Conservation (phyloP, 306 rosid genomes). For the Lagenaria siceraria region DNA sequence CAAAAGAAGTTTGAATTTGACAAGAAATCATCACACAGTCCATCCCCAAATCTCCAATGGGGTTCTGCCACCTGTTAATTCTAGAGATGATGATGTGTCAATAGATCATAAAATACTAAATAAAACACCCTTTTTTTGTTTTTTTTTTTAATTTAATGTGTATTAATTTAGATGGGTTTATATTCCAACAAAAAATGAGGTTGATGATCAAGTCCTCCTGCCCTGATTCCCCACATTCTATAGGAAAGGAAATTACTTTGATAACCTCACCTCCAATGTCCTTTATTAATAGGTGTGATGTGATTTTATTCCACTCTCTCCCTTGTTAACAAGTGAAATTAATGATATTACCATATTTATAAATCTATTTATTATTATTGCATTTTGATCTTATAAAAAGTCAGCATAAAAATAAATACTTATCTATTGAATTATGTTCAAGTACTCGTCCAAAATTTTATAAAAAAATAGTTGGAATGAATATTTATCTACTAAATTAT, state of each 20-base stretch:
- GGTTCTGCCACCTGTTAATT: background rate
- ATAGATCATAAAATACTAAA: background rate
- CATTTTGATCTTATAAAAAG: background rate
- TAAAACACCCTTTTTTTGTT: background rate
- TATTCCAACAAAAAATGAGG: background rate
- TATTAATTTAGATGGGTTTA: background rate
- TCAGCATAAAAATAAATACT: too few relatives aligned
- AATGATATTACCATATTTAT: background rate
- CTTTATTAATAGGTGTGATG: background rate
- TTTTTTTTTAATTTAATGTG: too few relatives aligned
- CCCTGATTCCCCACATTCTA: background rate
- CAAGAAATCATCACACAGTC: background rate
- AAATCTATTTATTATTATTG: background rate
- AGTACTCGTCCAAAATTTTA: too few relatives aligned
- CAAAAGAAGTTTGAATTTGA: conserved; percentile 29
- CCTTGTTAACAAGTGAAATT: background rate
- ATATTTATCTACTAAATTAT: too few relatives aligned
- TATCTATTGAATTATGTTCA: too few relatives aligned
- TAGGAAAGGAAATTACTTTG: conserved; percentile 1
- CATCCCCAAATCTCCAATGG: background rate
- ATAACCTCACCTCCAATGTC: conserved; percentile 2
- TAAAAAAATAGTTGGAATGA: too few relatives aligned
- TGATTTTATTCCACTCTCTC: background rate
- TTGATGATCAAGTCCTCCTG: background rate
- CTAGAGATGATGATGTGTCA: background rate